These are phyloP conservation scores for Cryphonectria japonica DNA, from an alignment of 2,329 filamentous ascomycete genomes.

Conservation along the genomic window DNA sequence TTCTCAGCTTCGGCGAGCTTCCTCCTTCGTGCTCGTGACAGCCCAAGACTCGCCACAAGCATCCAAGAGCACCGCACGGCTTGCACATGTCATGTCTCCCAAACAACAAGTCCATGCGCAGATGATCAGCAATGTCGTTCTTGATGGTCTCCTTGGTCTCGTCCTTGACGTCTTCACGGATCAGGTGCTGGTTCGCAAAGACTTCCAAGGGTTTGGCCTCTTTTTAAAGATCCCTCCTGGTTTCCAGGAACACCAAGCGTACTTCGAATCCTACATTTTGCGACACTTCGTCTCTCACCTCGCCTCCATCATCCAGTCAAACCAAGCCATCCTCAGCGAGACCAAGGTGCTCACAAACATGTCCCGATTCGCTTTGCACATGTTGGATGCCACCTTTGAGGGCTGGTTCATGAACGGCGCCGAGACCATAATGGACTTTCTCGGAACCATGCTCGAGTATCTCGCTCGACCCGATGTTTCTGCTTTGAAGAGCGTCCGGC, in stretches of 20 bases:
- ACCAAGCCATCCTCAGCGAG: constrained; percentile 75
- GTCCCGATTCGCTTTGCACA: constrained; percentile 76
- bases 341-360: constrained; percentile 86
- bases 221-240: constrained; percentile 89
- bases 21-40: constrained; percentile 88
- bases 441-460: constrained; percentile 83
- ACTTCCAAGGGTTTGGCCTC: constrained; percentile 85
- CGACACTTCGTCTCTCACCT: constrained; percentile 74
- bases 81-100: constrained; percentile 66
- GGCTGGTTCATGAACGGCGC: constrained; percentile 95
- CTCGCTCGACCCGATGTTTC: constrained; percentile 84
- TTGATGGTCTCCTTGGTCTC: constrained; percentile 78
- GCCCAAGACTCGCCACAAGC: constrained; percentile 64
- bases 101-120: constrained; percentile 54
- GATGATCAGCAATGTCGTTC: constrained; percentile 67
- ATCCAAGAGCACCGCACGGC: constrained; percentile 60
- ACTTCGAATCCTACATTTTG: constrained; percentile 90
- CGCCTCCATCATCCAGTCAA: constrained; percentile 69
- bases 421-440: constrained; percentile 81
- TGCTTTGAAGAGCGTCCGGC: constrained; percentile 80
- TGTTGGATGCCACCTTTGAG: constrained; percentile 90
- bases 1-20: constrained; percentile 74
- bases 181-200: constrained; percentile 82
- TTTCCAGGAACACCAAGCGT: constrained; percentile 91
- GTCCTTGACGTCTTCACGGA: constrained; percentile 82